phyloP scores from a whole-genome alignment of 306 rosid genomes.

The Myrica gale region DNA sequence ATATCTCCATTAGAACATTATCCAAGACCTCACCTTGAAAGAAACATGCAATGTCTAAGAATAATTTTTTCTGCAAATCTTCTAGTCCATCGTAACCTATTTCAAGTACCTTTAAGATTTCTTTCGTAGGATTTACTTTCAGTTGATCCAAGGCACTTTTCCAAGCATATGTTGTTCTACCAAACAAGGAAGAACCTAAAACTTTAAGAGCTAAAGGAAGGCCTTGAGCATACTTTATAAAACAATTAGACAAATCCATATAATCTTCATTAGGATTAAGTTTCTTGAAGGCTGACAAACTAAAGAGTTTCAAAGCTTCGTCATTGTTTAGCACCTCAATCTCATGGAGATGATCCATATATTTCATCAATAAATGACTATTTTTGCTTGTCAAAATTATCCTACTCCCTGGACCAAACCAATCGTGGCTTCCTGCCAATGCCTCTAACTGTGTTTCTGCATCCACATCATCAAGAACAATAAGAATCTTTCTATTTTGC shows the following conservation, averaged over 20 bases:
- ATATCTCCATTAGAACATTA: background rate
- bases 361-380: background rate
- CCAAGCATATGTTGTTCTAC: background rate
- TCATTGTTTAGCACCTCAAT: background rate
- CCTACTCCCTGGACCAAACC: constrained; percentile 1
- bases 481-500: background rate
- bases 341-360: background rate
- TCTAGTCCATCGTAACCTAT: background rate
- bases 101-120: background rate
- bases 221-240: background rate
- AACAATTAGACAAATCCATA: background rate
- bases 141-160: background rate
- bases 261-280: background rate
- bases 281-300: background rate
- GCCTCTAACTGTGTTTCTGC: no score
- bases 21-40: background rate
- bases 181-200: background rate
- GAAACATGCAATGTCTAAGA: background rate
- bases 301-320: background rate
- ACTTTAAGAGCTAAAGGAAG: background rate
- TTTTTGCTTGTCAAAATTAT: background rate
- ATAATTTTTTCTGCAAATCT: background rate
- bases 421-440: background rate
- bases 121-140: background rate
- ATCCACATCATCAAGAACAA: background rate